These are phyloP conservation scores for Aphanomyces euteiches DNA, from an alignment of 352 stramenopile species.

Conservation along the genomic window DNA sequence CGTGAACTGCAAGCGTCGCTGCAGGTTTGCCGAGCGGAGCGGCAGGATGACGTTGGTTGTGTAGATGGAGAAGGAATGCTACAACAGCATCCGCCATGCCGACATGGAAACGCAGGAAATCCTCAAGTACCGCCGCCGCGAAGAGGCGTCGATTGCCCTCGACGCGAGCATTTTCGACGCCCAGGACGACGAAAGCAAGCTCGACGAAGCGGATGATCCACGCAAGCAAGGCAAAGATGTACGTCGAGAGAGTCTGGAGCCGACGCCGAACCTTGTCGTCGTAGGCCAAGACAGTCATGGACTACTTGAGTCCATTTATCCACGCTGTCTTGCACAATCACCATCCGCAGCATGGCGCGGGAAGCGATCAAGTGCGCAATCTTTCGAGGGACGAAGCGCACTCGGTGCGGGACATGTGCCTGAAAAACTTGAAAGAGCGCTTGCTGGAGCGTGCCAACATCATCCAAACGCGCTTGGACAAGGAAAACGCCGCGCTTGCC, in stretches of 20 bases:
- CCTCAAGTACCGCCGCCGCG: constrained; percentile 80
- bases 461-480: constrained; percentile 91
- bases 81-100: constrained; percentile 72
- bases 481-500: constrained; percentile 86
- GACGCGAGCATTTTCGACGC: constrained; percentile 84
- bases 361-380: not conserved
- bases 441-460: constrained; percentile 92
- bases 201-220: constrained; percentile 56
- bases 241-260: constrained; percentile 30
- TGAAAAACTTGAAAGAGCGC: constrained; percentile 90
- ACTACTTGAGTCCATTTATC: constrained; percentile 93
- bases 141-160: constrained; percentile 82
- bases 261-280: not conserved
- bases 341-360: constrained; percentile 31
- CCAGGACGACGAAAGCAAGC: constrained; percentile 59
- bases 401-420: constrained; percentile 82
- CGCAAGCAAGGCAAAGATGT: constrained; percentile 67
- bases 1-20: constrained; percentile 60
- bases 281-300: constrained; percentile 71
- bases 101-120: constrained; percentile 90
- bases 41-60: constrained; percentile 8
- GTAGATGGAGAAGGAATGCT: constrained; percentile 89
- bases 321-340: constrained; percentile 62
- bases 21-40: constrained; percentile 37
- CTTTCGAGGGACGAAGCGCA: constrained; percentile 85